A percentile compares a stretch with the other conserved stretches of the same genome.
phyloP scores from a whole-genome alignment of 257 asterid species.

The Mitragyna speciosa region DNA sequence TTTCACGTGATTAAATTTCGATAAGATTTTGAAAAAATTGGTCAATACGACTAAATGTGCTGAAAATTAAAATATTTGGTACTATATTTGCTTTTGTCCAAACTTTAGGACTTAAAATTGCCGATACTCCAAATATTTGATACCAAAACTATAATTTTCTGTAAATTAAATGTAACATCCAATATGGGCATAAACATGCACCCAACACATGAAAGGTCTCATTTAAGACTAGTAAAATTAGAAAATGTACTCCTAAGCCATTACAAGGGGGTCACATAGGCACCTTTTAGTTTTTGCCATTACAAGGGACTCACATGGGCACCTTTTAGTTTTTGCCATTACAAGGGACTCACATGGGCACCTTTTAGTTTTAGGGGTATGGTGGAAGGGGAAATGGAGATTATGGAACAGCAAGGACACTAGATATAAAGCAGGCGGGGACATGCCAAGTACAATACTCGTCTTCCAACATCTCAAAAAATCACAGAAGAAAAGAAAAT shows the following conservation, averaged over 20 bases:
- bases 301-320: too few species aligned
- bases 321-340: background rate
- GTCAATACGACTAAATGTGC: too few species aligned
- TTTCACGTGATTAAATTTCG: too few species aligned
- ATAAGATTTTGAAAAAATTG: too few species aligned
- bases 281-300: background rate
- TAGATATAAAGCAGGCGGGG: background rate
- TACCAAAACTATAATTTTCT: too few species aligned
- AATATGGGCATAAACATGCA: background rate
- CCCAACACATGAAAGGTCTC: background rate
- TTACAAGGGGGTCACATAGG: background rate
- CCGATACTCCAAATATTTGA: too few species aligned
- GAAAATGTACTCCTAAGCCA: background rate
- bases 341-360: background rate
- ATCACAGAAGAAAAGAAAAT: background rate
- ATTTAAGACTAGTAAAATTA: background rate
- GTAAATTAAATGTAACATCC: background rate
- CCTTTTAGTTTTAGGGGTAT: background rate
- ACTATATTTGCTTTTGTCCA: too few species aligned
- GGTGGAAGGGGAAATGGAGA: background rate
- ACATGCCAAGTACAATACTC: background rate
- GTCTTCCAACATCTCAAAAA: background rate
- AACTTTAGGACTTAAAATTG: too few species aligned
- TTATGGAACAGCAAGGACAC: background rate
- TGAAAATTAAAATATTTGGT: too few species aligned